Conservation (phyloP, 257 asterid genomes). For the Scutellaria baicalensis region DNA sequence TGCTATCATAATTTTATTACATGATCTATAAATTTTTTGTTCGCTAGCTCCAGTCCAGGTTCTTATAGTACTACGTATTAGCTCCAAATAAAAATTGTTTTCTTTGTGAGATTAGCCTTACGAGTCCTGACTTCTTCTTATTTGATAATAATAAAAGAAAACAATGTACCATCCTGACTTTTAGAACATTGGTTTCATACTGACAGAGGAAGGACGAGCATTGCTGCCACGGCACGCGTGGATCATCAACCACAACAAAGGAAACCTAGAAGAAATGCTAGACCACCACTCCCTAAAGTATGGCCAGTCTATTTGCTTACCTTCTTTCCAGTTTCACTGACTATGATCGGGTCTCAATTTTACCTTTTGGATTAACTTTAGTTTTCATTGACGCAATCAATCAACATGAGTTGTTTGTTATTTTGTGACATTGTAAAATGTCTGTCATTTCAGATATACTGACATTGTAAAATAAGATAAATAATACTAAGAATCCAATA, state of each 20-base stretch:
- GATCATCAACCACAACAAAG: constrained; percentile 47
- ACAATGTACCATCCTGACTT: constrained; percentile 2
- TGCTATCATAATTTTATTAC: not conserved
- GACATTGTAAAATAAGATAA: not conserved
- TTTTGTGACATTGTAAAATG: not conserved
- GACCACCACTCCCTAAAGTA: constrained; percentile 90
- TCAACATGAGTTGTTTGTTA: not conserved
- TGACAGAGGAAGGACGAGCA: constrained; percentile 90
- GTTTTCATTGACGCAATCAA: not conserved
- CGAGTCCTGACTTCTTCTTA: not conserved
- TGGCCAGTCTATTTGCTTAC: constrained; percentile 7
- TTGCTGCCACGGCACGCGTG: constrained; percentile 54
- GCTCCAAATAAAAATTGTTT: not conserved
- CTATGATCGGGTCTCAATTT: not conserved
- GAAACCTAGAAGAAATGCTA: constrained; percentile 58
- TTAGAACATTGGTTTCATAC: not conserved
- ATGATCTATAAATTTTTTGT: not conserved
- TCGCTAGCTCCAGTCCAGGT: not conserved
- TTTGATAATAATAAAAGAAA: not conserved
- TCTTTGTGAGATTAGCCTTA: not conserved
- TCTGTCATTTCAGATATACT: not conserved
- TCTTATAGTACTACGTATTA: not conserved
- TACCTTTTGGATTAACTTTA: not conserved
- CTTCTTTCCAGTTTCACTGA: not conserved
- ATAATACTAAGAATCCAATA: not conserved